These are phyloP conservation scores for Colletotrichum falcatum DNA, from an alignment of 2,329 filamentous ascomycete genomes.

Conservation along the genomic window DNA sequence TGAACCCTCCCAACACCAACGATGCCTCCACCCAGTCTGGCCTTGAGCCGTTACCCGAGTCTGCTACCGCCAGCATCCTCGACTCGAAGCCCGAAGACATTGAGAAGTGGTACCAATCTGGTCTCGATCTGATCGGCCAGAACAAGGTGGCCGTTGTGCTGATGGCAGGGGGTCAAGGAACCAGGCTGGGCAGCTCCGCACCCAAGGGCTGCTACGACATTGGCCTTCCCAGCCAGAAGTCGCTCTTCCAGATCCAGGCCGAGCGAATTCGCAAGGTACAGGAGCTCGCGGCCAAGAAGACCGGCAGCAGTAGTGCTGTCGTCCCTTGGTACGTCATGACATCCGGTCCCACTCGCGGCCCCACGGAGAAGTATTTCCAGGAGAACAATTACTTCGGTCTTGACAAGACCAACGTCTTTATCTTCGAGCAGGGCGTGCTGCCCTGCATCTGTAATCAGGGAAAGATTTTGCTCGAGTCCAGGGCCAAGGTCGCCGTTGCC, in stretches of 20 bases:
- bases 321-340: conserved; percentile 99
- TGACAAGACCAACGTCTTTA: conserved; percentile 83
- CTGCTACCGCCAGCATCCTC: conserved; percentile 89
- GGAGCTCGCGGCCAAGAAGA: conserved; percentile 79
- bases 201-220: conserved; percentile 99
- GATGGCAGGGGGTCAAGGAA: conserved; percentile 98
- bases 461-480: conserved; percentile 94
- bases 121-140: conserved; percentile 82
- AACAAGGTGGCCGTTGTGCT: conserved; percentile 88
- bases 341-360: conserved; percentile 89
- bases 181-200: conserved; percentile 90
- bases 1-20: conserved; percentile 79
- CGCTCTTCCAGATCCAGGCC: conserved; percentile 96
- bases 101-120: conserved; percentile 84
- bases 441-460: conserved; percentile 98
- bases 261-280: conserved; percentile 93
- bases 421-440: conserved; percentile 97
- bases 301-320: conserved; percentile 64
- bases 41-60: conserved; percentile 89
- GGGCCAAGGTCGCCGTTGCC: conserved; percentile 91
- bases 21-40: conserved; percentile 60
- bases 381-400: conserved; percentile 93
- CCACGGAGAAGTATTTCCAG: conserved; percentile 94
- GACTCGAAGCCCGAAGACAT: conserved; percentile 86
- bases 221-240: conserved; percentile 91